Evolutionary conservation across 2,329 filamentous ascomycete species (phyloP).

Genomic region (Fusarium falciforme): DNA sequence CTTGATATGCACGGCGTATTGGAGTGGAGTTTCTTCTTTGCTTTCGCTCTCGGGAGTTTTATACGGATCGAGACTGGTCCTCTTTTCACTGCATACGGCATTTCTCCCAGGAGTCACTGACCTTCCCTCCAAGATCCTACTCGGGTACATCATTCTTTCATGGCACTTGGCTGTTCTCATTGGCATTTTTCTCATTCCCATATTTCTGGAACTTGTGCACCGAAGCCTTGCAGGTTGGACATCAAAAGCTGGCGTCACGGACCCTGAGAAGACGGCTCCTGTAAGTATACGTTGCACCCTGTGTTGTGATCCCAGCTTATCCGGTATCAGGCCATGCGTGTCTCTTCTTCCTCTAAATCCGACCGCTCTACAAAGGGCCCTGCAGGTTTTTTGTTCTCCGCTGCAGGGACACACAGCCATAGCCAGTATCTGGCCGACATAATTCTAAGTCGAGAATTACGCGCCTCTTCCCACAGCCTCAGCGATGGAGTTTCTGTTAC

Average conservation of each 20-base stretch:
- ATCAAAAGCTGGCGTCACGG: background rate
- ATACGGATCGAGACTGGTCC: background rate
- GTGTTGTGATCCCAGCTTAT: background rate
- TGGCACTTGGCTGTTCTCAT: background rate
- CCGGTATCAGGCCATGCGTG: background rate
- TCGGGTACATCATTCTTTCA: conserved; percentile 11
- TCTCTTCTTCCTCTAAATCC: background rate
- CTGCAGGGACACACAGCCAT: background rate
- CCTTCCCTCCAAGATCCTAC: conserved; percentile 10
- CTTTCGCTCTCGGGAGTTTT: conserved; percentile 1
- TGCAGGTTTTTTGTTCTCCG: fast-evolving
- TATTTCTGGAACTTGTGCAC: background rate
- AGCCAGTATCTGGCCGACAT: background rate
- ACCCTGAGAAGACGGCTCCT: background rate
- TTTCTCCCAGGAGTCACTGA: conserved; percentile 5
- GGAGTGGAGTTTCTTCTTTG: background rate
- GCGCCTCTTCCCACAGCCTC: fast-evolving
- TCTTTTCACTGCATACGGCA: conserved; percentile 7
- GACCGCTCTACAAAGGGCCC: background rate
- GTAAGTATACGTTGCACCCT: background rate
- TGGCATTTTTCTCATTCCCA: conserved; percentile 5
- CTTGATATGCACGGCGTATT: background rate
- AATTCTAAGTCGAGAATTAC: background rate
- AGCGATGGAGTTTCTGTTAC: fast-evolving
- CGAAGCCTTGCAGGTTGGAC: background rate